Conservation (phyloP, 176 grass and related monocot species). For the Alloteropsis semialata region DNA sequence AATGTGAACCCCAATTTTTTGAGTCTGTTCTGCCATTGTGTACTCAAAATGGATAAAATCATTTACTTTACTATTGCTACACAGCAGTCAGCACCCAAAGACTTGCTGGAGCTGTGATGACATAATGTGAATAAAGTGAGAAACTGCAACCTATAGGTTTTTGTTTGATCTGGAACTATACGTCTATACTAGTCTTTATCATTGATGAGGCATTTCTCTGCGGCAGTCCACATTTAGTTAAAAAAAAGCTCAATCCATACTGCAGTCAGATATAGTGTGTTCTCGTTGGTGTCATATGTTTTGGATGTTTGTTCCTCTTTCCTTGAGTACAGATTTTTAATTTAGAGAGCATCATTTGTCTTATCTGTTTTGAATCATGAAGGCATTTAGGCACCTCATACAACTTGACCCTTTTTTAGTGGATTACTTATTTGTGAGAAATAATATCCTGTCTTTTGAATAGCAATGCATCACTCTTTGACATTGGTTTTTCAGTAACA, state of each 20-base stretch:
- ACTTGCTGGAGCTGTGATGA: neutral
- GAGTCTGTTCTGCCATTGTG: neutral
- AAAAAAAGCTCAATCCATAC: neutral
- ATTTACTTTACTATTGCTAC: neutral
- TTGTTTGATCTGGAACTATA: neutral
- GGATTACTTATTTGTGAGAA: neutral
- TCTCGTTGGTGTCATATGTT: neutral
- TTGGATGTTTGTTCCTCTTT: neutral
- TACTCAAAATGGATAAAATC: neutral
- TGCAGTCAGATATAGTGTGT: neutral
- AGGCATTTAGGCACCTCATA: neutral
- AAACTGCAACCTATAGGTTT: neutral
- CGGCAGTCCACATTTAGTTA: neutral
- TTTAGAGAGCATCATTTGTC: neutral
- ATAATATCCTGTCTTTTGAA: neutral
- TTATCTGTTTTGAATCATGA: neutral
- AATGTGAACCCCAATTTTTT: neutral
- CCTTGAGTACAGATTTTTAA: neutral
- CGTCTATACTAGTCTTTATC: neutral
- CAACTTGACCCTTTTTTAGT: neutral
- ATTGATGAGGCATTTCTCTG: neutral
- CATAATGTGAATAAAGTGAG: neutral
- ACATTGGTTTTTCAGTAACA: conserved; percentile 27
- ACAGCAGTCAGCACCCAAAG: neutral
- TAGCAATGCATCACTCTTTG: neutral